Conservation (phyloP, 495 filamentous ascomycete species). For the Aspergillus funiculosus region DNA sequence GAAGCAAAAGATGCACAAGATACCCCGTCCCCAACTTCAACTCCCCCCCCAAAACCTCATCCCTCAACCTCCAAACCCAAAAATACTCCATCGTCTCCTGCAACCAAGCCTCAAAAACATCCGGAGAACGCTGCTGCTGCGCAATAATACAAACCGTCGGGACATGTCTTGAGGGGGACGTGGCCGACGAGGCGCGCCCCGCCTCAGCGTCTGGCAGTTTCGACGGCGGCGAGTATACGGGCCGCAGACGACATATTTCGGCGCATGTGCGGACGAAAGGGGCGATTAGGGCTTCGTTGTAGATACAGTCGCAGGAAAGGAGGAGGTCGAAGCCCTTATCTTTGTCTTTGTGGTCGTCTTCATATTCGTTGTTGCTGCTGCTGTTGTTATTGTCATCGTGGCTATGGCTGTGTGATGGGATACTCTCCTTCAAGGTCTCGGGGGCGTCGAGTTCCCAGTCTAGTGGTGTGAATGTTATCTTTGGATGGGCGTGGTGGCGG, state of each 20-base stretch:
- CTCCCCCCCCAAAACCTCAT: slow-evolving; percentile 48
- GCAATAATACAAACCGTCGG: slow-evolving; percentile 68
- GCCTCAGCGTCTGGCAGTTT: no score
- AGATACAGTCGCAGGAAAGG: slow-evolving; percentile 83
- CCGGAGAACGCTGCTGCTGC: slow-evolving; percentile 77
- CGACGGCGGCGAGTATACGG: slow-evolving; percentile 1
- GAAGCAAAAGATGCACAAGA: slow-evolving; percentile 39
- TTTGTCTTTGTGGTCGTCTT: slow-evolving; percentile 15
- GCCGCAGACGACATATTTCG: slow-evolving; percentile 62
- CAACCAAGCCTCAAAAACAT: slow-evolving; percentile 83
- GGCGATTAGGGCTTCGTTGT: slow-evolving; percentile 76
- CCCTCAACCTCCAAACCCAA: slow-evolving; percentile 69
- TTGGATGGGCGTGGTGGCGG: slow-evolving; percentile 5
- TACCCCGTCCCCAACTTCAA: slow-evolving; percentile 49
- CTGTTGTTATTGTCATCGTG: no score
- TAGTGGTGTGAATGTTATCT: slow-evolving; percentile 39
- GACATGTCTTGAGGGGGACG: neutral
- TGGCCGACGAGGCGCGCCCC: neutral
- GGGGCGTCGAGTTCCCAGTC: slow-evolving; percentile 44
- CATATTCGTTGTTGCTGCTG: slow-evolving; percentile 2
- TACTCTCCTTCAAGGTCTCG: slow-evolving; percentile 25
- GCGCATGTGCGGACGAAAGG: slow-evolving; percentile 80
- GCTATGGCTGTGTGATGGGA: slow-evolving; percentile 12
- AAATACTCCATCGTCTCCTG: slow-evolving; percentile 59
- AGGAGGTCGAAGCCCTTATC: slow-evolving; percentile 52